These are phyloP conservation scores for Kodamaea hsintzibuensis DNA, from an alignment of 805 yeast genomes.

Conservation along the genomic window DNA sequence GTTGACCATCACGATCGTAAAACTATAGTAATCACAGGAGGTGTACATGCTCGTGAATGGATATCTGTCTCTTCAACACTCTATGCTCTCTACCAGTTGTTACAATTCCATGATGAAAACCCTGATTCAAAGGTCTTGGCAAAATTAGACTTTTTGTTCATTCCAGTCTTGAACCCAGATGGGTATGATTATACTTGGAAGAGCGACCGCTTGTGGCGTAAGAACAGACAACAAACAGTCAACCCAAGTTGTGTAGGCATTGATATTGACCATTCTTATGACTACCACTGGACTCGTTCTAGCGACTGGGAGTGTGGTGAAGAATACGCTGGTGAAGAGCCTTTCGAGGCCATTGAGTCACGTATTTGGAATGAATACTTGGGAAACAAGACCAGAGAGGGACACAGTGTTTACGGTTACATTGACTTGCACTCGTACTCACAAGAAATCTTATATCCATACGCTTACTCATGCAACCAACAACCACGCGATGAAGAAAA, in stretches of 20 bases:
- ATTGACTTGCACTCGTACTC: conserved; percentile 85
- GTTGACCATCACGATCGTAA: conserved; percentile 40
- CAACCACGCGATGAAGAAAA: conserved; percentile 81
- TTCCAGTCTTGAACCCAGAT: conserved; percentile 89
- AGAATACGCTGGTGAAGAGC: conserved; percentile 73
- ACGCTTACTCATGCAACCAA: conserved; percentile 74
- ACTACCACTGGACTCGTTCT: conserved; percentile 66
- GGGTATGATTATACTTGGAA: conserved; percentile 87
- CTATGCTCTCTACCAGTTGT: conserved; percentile 46
- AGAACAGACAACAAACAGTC: conserved; percentile 74
- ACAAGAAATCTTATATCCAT: conserved; percentile 80
- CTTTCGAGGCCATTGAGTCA: conserved; percentile 55
- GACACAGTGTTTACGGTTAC: conserved; percentile 68
- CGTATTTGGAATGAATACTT: conserved; percentile 41
- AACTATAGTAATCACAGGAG: conserved; percentile 78
- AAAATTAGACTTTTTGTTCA: conserved; percentile 66
- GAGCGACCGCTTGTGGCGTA: conserved; percentile 81
- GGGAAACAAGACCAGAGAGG: conserved; percentile 39
- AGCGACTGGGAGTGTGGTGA: conserved; percentile 77
- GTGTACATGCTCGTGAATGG: conserved; percentile 93
- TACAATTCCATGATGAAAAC: conserved; percentile 30
- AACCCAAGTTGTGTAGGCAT: conserved; percentile 73
- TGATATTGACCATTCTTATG: conserved; percentile 84
- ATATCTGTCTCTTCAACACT: conserved; percentile 70
- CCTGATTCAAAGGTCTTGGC: conserved; percentile 48